These are phyloP conservation scores for Metarhizium brunneum DNA, from an alignment of 2,329 filamentous ascomycete species.

Conservation along the genomic window DNA sequence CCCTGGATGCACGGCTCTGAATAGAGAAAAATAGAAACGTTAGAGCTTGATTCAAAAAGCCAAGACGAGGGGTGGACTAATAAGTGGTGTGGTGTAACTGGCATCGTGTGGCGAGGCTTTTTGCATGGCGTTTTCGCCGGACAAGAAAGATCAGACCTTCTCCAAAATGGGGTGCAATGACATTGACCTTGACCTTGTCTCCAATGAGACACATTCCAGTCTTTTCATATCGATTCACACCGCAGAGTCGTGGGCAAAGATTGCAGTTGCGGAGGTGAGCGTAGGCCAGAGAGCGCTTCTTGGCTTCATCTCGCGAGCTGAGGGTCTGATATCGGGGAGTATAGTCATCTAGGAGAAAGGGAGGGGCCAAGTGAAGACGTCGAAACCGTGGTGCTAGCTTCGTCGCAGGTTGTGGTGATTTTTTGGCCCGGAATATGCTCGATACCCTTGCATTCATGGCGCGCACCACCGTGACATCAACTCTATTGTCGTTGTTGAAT, in stretches of 20 bases:
- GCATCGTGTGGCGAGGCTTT: background rate
- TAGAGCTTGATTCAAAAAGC: background rate
- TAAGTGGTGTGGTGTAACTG: background rate
- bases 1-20: constrained; percentile 73
- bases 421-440: background rate
- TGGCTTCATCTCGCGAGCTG: constrained; percentile 56
- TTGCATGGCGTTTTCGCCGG: background rate
- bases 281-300: constrained; percentile 66
- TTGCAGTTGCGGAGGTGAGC: constrained; percentile 72
- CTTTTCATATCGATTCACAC: constrained; percentile 71
- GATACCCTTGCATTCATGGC: background rate
- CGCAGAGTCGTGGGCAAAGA: constrained; percentile 67
- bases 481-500: background rate
- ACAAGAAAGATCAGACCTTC: constrained; percentile 42
- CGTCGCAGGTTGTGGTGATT: background rate
- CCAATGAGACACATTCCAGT: constrained; percentile 74
- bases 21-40: constrained; percentile 1
- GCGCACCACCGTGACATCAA: background rate
- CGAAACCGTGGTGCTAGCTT: constrained; percentile 17
- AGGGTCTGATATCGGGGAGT: constrained; percentile 63
- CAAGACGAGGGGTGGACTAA: background rate
- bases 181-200: constrained; percentile 67
- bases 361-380: constrained; percentile 33
- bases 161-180: constrained; percentile 78
- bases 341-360: constrained; percentile 67